phyloP scores from a whole-genome alignment of 2,329 filamentous ascomycete genomes.

The Cladosporium sp. region DNA sequence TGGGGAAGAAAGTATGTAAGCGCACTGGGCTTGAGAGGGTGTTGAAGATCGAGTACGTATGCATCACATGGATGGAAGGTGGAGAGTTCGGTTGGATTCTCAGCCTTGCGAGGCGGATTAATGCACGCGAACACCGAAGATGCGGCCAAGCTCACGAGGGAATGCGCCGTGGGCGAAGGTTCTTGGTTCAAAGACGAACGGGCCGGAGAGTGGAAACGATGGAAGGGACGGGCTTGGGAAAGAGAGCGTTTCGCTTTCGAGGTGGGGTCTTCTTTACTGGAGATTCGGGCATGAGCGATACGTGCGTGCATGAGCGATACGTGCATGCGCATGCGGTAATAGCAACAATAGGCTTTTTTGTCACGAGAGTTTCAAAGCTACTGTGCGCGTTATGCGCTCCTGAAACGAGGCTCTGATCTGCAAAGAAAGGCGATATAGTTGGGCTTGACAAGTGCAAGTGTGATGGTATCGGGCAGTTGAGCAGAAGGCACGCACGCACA shows the following conservation, averaged over 20 bases:
- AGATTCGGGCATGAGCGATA: no score
- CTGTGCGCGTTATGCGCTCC: neutral
- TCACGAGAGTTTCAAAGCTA: neutral
- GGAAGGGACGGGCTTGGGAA: constrained; percentile 8
- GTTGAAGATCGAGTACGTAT: neutral
- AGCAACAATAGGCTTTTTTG: constrained; percentile 3
- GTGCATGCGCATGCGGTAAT: neutral
- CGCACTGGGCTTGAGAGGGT: neutral
- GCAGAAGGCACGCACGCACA: neutral
- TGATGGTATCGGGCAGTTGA: constrained; percentile 1
- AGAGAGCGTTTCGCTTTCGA: neutral
- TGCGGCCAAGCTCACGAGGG: constrained; percentile 1
- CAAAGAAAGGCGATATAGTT: neutral
- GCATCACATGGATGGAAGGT: no score
- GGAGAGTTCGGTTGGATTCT: neutral
- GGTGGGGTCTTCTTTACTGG: neutral
- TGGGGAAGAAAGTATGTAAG: neutral
- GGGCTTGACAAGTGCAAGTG: neutral
- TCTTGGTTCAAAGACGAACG: constrained; percentile 1
- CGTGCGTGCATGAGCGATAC: no score
- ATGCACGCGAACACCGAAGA: neutral
- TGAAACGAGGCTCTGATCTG: neutral
- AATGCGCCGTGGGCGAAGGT: neutral
- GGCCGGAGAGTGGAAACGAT: constrained; percentile 3
- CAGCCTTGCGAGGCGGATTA: constrained; percentile 3